Evolutionary conservation across 2,329 filamentous ascomycete genomes (phyloP), one percentile per base, ranked within the genome.

Genomic region (Hortaea werneckii): DNA sequence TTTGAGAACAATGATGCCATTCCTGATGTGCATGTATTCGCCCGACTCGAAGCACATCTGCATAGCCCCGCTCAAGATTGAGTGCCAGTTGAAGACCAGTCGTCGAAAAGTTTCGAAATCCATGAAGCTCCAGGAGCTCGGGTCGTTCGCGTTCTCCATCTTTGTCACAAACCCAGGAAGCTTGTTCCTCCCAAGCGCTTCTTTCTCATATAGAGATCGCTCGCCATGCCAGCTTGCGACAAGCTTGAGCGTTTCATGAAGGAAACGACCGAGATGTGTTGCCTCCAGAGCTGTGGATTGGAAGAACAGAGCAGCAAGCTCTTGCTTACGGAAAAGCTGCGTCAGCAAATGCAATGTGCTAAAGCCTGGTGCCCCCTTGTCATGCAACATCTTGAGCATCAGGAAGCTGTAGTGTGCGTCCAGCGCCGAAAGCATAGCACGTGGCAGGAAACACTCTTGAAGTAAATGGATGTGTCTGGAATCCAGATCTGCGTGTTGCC

Each of bases 11-110:
- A 85, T 92, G 54, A 96, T 94, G 39, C 88, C 87, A 62, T 98
- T 98, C 45, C 90, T 82, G 61, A 96, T 94, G 64, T 95, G 89
- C 84, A 95, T 95, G 78, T 92, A 98, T 66, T 96, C 90, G 29
- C 79, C 81, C 28, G 83, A 83, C 12, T 80, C 79, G 40, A 98
- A 74, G 62, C 90, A 95, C 34, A 77, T 77, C 62, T 88, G 89
- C 45, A 98, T 71, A 2, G 90, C 87, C 42, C 72, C 78, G 56
- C 84, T 85, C 38, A 98, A 70, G 52, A 85, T 80, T 57, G 83
- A 81, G 65, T 98, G 94, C 88, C 90, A 96, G 56, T 86, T 85
- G 71, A 85, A 92, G 29, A 95, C 73, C 43, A 94, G 70, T 55
- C 86, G 82, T 42, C 87, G 82, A 70, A 94, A 98, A 45, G 87